Evolutionary conservation across 2,329 filamentous ascomycete species (phyloP).

Genomic region (Cytospora schulzeri): DNA sequence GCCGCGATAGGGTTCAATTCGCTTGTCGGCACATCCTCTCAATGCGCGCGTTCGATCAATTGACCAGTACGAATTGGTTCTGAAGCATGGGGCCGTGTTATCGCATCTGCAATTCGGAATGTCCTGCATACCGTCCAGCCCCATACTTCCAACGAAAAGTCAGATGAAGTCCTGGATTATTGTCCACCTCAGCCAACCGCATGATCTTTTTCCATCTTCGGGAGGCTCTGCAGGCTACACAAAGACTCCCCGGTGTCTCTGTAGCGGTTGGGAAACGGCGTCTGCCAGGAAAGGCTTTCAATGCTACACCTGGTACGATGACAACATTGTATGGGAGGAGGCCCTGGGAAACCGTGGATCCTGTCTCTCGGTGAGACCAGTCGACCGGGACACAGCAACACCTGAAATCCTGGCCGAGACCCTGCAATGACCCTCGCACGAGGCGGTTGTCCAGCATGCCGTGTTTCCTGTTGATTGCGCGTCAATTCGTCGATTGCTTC

Average conservation of each 20-base stretch:
- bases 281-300: neutral
- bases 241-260: conserved; percentile 10
- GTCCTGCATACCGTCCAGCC: neutral
- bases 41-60: conserved; percentile 1
- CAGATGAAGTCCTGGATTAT: neutral
- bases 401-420: conserved; percentile 1
- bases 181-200: neutral
- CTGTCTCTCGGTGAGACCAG: conserved; percentile 12
- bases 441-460: conserved; percentile 12
- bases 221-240: too few relatives aligned
- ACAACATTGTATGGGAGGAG: conserved; percentile 6
- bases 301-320: conserved; percentile 14
- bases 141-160: neutral
- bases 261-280: conserved; percentile 3
- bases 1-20: neutral
- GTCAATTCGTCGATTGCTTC: conserved; percentile 2
- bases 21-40: conserved; percentile 8
- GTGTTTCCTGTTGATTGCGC: conserved; percentile 9
- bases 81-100: neutral
- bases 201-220: neutral
- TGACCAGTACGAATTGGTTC: conserved; percentile 8
- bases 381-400: conserved; percentile 5
- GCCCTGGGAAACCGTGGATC: neutral
- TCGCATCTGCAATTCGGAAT: neutral
- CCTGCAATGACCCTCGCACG: conserved; percentile 4